Conservation (phyloP, 2,329 filamentous ascomycete species). For the Aplosporella prunicola region DNA sequence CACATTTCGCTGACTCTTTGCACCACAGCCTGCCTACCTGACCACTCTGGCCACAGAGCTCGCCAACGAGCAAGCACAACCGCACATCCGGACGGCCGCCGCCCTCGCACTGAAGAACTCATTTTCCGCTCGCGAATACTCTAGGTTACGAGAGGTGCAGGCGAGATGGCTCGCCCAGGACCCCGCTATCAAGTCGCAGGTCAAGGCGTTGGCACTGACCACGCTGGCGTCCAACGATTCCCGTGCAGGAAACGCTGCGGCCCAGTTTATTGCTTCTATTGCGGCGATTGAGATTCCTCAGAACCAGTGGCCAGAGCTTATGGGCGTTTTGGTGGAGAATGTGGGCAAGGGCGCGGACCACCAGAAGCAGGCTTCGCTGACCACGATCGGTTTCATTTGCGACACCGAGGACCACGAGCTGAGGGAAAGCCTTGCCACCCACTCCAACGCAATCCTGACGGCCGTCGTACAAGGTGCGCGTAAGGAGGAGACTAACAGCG, state of each 20-base stretch:
- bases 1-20: constrained; percentile 12
- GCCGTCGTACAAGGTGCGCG: constrained; percentile 95
- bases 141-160: constrained; percentile 81
- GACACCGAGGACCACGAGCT: constrained; percentile 87
- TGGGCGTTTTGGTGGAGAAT: constrained; percentile 81
- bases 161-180: constrained; percentile 84
- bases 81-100: constrained; percentile 83
- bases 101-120: constrained; percentile 97
- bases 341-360: constrained; percentile 78
- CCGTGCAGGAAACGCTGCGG: constrained; percentile 78
- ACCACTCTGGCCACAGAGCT: constrained; percentile 87
- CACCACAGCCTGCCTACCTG: constrained; percentile 73
- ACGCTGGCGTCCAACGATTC: constrained; percentile 71
- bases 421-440: constrained; percentile 65
- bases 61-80: constrained; percentile 76
- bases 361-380: constrained; percentile 89
- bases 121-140: constrained; percentile 85
- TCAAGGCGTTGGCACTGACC: constrained; percentile 85
- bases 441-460: constrained; percentile 96
- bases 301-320: constrained; percentile 86
- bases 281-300: constrained; percentile 89
- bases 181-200: constrained; percentile 72
- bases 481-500: constrained; percentile 86
- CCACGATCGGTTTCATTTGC: constrained; percentile 97
- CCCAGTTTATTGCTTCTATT: constrained; percentile 91